Percentiles rank a stretch among this genome's conserved stretches.
phyloP scores from a whole-genome alignment of 352 stramenopile genomes.

The Pythium sukuiense region DNA sequence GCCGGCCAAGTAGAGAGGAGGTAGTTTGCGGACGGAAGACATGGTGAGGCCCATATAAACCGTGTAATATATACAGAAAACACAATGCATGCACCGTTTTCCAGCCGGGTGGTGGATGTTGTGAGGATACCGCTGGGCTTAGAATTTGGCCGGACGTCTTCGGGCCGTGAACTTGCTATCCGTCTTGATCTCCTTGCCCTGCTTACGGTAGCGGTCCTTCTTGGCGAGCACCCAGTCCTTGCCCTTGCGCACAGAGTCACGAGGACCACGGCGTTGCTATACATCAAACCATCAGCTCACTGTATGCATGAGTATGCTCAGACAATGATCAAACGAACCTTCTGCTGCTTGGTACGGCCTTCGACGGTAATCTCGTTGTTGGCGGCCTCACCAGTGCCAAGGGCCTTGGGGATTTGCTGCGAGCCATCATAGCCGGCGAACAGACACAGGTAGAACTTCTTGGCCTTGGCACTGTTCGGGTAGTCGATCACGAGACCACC shows the following conservation, averaged over 20 bases:
- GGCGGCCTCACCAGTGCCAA: slow-evolving; percentile 57
- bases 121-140: slow-evolving; percentile 28
- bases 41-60: slow-evolving; percentile 24
- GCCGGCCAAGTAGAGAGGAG: slow-evolving; percentile 15
- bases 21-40: slow-evolving; percentile 8
- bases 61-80: slow-evolving; percentile 62
- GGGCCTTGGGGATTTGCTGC: slow-evolving; percentile 79
- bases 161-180: slow-evolving; percentile 99
- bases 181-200: slow-evolving; percentile 96
- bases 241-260: slow-evolving; percentile 54
- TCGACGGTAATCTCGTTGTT: slow-evolving; percentile 65
- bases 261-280: slow-evolving; percentile 53
- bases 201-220: slow-evolving; percentile 97
- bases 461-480: slow-evolving; percentile 98
- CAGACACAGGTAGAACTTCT: slow-evolving; percentile 99
- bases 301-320: too few species aligned
- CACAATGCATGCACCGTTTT: neutral
- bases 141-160: slow-evolving; percentile 95
- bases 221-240: slow-evolving; percentile 98
- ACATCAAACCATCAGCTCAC: neutral
- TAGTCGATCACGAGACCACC: slow-evolving; percentile 99
- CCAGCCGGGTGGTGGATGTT: neutral
- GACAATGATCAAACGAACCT: slow-evolving; percentile 7
- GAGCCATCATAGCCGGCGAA: slow-evolving; percentile 92
- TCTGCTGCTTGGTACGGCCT: slow-evolving; percentile 52